phyloP scores from a whole-genome alignment of 257 asterid genomes.

The Solanum sparsipilum region DNA sequence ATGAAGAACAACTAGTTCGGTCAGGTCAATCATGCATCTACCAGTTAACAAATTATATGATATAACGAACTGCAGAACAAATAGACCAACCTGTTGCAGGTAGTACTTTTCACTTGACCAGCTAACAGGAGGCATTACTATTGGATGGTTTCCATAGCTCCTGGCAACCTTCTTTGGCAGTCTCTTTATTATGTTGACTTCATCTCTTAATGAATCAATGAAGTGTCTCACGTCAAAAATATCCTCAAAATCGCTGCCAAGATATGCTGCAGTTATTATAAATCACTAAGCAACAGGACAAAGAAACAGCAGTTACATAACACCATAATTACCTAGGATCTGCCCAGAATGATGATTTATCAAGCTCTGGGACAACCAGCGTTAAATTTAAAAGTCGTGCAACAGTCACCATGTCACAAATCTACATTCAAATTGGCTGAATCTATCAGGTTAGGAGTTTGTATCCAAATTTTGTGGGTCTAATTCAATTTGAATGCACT shows the following conservation, averaged over 20 bases:
- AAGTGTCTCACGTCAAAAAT: conserved; percentile 78
- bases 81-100: conserved; percentile 61
- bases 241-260: conserved; percentile 69
- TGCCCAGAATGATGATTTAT: conserved; percentile 95
- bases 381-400: conserved; percentile 90
- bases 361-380: conserved; percentile 87
- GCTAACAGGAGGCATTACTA: conserved; percentile 85
- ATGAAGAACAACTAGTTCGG: background rate
- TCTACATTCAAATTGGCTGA: conserved; percentile 34
- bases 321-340: conserved; percentile 69
- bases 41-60: background rate
- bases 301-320: background rate
- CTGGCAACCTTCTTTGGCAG: conserved; percentile 60
- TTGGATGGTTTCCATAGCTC: conserved; percentile 48
- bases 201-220: conserved; percentile 77
- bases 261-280: background rate
- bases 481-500: background rate
- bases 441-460: background rate
- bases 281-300: background rate
- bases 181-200: conserved; percentile 64
- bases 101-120: conserved; percentile 93
- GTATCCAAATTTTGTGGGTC: background rate
- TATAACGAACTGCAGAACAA: background rate
- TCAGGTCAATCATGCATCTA: background rate
- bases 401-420: conserved; percentile 93